Evolutionary conservation across 495 filamentous ascomycete species (phyloP).

Genomic region (Penicillium maclennaniae): DNA sequence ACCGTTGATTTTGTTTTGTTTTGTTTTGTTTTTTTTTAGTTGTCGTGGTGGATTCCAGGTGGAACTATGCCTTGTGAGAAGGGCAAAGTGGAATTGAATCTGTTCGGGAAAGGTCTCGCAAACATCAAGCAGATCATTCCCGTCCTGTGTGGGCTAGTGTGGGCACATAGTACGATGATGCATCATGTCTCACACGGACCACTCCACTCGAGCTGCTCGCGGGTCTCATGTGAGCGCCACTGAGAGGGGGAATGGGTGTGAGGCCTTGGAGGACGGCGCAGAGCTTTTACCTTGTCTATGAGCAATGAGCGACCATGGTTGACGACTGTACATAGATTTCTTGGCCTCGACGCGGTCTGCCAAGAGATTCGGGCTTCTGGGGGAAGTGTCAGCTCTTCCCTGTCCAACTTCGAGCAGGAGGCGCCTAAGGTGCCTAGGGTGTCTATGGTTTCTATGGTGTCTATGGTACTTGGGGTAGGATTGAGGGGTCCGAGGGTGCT

Average conservation of each 20-base stretch:
- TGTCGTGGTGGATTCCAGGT: background rate
- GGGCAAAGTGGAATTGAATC: background rate
- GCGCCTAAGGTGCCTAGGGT: background rate
- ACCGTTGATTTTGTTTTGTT: background rate
- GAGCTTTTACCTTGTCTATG: background rate
- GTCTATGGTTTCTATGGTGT: no score
- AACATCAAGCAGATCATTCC: background rate
- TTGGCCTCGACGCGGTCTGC: constrained; percentile 23
- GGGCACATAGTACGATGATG: background rate
- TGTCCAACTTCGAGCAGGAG: background rate
- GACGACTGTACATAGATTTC: constrained; percentile 1
- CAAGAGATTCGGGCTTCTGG: constrained; percentile 3
- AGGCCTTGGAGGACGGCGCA: background rate
- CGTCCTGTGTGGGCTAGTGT: background rate
- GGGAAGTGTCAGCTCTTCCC: background rate
- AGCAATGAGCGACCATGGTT: background rate
- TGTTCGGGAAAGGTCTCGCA: background rate
- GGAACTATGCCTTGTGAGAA: background rate
- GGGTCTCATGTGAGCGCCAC: background rate
- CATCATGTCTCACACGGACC: background rate
- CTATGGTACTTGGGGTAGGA: background rate
- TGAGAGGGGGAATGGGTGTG: background rate
- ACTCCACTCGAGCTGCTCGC: background rate
- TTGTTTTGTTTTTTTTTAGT: background rate
- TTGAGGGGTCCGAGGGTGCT: background rate